These are phyloP conservation scores for Fagopyrum esculentum DNA, from an alignment of 148 eudicot genomes.

Conservation along the genomic window DNA sequence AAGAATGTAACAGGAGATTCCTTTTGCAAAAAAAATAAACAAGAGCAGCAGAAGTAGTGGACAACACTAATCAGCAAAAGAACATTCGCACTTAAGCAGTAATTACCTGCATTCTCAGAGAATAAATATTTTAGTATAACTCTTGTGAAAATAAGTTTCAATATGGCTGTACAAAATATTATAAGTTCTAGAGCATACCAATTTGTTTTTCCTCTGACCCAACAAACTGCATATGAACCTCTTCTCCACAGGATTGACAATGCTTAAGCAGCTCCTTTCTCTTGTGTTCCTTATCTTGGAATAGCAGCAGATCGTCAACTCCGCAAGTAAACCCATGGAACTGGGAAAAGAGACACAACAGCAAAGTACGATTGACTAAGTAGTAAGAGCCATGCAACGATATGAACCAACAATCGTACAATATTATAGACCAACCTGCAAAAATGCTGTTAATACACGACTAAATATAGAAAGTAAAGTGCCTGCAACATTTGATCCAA, in stretches of 20 bases:
- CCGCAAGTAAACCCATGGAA: conserved; percentile 96
- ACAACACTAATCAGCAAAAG: neutral
- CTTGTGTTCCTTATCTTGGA: conserved; percentile 43
- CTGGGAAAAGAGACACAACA: conserved; percentile 31
- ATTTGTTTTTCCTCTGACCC: conserved; percentile 12
- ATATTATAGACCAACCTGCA: conserved; percentile 47
- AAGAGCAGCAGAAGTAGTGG: neutral
- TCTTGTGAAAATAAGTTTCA: neutral
- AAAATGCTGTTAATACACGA: conserved; percentile 64
- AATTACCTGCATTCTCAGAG: neutral
- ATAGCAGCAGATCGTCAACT: conserved; percentile 75
- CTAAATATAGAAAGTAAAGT: conserved; percentile 81
- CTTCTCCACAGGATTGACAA: conserved; percentile 64
- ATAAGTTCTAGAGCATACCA: neutral
- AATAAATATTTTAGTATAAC: neutral
- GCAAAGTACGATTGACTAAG: neutral
- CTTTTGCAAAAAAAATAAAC: neutral
- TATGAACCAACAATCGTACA: neutral
- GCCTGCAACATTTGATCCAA: conserved; percentile 76
- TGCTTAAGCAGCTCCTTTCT: conserved; percentile 69
- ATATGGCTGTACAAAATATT: neutral
- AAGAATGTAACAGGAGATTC: conserved; percentile 7
- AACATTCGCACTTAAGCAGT: neutral
- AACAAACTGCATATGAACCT: conserved; percentile 58
- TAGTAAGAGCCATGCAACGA: neutral